Percentiles rank a stretch among this genome's conserved stretches.
These are phyloP conservation scores for Plasmodiophora brassicae DNA, from an alignment of 208 protist genomes.

Conservation along the genomic window DNA sequence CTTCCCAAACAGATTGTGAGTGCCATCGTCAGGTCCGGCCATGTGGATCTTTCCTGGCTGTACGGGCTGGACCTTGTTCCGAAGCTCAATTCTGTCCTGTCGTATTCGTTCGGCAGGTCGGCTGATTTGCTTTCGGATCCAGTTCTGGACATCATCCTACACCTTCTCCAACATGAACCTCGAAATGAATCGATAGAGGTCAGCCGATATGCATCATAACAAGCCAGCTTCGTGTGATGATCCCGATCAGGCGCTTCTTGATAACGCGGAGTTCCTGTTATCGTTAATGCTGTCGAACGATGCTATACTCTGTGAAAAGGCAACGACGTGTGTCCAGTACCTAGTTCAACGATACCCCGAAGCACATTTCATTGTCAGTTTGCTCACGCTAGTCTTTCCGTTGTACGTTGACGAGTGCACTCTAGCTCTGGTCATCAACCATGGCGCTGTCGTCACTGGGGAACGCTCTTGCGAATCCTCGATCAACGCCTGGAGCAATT, in stretches of 20 bases:
- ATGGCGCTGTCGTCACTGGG: neutral
- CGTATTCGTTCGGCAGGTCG: slow-evolving; percentile 6
- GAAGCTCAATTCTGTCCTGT: neutral
- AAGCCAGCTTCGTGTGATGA: neutral
- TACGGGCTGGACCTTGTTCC: neutral
- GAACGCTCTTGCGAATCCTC: neutral
- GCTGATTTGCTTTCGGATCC: neutral
- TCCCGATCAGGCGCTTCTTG: neutral
- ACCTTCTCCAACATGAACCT: neutral
- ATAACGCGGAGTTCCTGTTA: slow-evolving; percentile 3
- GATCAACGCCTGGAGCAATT: neutral
- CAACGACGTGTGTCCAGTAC: neutral
- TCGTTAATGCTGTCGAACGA: slow-evolving; percentile 14
- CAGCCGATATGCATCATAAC: neutral
- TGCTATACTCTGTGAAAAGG: neutral
- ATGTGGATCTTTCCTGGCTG: neutral
- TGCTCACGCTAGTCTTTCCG: neutral
- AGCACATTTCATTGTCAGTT: neutral
- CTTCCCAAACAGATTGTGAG: neutral
- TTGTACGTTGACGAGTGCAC: neutral
- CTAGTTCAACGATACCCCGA: neutral
- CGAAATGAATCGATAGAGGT: neutral
- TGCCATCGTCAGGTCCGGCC: neutral
- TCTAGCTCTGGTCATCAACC: neutral
- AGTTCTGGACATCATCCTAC: neutral